Percentiles rank a stretch among this genome's conserved stretches.
These are phyloP conservation scores for Carex pumila DNA, from an alignment of 176 grass and related monocot species.

Conservation along the genomic window DNA sequence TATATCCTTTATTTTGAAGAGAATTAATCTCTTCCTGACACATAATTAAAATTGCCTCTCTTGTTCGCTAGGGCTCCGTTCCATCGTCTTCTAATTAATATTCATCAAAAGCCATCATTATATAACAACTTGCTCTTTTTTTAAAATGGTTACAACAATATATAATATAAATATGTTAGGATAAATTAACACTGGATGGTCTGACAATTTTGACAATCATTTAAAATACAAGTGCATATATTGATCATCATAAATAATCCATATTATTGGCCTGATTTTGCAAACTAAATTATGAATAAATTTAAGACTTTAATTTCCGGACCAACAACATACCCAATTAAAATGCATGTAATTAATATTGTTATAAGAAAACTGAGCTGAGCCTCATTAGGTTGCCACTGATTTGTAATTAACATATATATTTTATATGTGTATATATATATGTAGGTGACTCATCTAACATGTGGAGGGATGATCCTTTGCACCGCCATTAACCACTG, in stretches of 20 bases:
- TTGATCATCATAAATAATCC: not conserved
- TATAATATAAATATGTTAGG: too few relatives aligned
- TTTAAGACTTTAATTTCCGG: not conserved
- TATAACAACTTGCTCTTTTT: not conserved
- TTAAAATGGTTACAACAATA: too few relatives aligned
- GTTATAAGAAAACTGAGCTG: not conserved
- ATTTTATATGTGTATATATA: not conserved
- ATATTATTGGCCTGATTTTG: not conserved
- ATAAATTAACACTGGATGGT: too few relatives aligned
- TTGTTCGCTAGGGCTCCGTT: too few relatives aligned
- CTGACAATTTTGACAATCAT: too few relatives aligned
- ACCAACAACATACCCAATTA: too few relatives aligned
- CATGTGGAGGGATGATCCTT: constrained; percentile 75
- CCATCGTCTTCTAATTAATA: too few relatives aligned
- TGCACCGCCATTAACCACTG: constrained; percentile 89
- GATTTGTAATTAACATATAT: not conserved
- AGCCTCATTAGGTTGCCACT: not conserved
- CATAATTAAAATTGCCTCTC: too few relatives aligned
- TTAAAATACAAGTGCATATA: too few relatives aligned
- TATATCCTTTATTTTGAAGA: too few relatives aligned
- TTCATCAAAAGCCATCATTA: too few relatives aligned
- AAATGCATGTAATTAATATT: not conserved
- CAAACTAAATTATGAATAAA: not conserved
- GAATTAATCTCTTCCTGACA: too few relatives aligned
- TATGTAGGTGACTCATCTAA: constrained; percentile 64